Evolutionary conservation across 1,284 basidiomycete species (phyloP), one percentile per base, ranked within the genome.

Genomic region (Sanguinoderma infundibulare): DNA sequence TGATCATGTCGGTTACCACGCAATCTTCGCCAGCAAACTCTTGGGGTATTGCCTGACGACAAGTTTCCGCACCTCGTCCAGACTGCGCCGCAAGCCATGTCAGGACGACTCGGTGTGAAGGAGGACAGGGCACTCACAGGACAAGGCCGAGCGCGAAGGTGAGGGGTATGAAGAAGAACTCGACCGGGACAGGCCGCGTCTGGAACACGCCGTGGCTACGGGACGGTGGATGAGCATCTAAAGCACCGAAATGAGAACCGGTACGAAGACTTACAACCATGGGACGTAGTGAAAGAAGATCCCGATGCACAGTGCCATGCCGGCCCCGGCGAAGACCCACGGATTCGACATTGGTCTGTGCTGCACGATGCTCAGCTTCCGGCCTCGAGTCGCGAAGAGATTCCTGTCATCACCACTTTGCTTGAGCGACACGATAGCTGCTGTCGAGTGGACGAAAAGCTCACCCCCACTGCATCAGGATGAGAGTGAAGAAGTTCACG

Each of bases 381-480:
- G 78, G 1, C 81, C 83, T 20, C 84, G 79, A 2, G 82, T 80
- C 0, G 79, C 70, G 22, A 85, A 74, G 17, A 83, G 70, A 65
- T 82, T 86, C 60, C 81, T 74, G 50, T n/a, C n/a, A 20, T 1
- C 7, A n/a, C 12, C 6, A 12, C 6, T 10, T 20, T 2, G 24
- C 28, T 4, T 42, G 14, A 57, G 35, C 22, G 35, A 14, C 30
- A 44, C 1, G 2, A 24, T 44, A n/a, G 40, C 8, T 22, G 38
- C 2, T 2, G 5, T 24, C 1, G 10, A 1, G 2, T 1, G 10
- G 28, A 4, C 15, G 10, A 39, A 15, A 12, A 12, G 61, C 70
- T 24, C 60, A 74, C 73, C 78, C 85, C 80, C 83, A 89, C 76
- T 90, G 89, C 81, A 87, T 85, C 53, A 87, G 77, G 53, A 90